These are phyloP conservation scores for Pisolithus sp. DNA, from an alignment of 768 basidiomycete genomes.

Conservation along the genomic window DNA sequence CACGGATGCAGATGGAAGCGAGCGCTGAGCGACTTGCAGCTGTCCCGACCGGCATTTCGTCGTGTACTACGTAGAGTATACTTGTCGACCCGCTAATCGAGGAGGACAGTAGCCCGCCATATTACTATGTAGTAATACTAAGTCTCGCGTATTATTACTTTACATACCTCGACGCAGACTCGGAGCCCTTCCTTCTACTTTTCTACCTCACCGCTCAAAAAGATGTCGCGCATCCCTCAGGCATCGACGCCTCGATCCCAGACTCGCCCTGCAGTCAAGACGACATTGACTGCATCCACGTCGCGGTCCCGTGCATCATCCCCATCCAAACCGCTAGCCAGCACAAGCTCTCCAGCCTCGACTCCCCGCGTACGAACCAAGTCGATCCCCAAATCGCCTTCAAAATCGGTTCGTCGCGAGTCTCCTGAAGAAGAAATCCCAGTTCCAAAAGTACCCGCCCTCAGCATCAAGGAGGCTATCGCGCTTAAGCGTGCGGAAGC, in stretches of 20 bases:
- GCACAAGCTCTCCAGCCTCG: slow-evolving; percentile 15
- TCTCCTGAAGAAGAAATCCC: slow-evolving; percentile 17
- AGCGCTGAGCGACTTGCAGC: background rate
- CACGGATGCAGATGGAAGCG: slow-evolving; percentile 3
- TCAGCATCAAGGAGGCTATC: slow-evolving; percentile 72
- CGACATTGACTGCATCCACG: slow-evolving; percentile 20
- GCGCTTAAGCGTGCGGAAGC: slow-evolving; percentile 74
- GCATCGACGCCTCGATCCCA: slow-evolving; percentile 24
- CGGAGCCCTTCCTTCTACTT: background rate
- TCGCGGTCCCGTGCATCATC: slow-evolving; percentile 28
- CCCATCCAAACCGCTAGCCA: slow-evolving; percentile 24
- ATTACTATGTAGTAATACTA: background rate
- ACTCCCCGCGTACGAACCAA: slow-evolving; percentile 32
- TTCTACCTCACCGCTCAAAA: background rate
- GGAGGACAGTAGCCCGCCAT: too few species aligned
- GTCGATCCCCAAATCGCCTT: slow-evolving; percentile 31
- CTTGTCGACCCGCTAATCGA: background rate
- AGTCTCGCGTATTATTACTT: too few species aligned
- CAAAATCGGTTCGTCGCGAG: slow-evolving; percentile 22
- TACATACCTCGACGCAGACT: too few species aligned
- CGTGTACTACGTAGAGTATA: too few species aligned
- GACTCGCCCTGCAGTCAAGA: slow-evolving; percentile 20
- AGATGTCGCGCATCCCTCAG: slow-evolving; percentile 39
- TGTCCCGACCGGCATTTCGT: background rate
- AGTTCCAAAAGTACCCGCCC: slow-evolving; percentile 26